phyloP scores from a whole-genome alignment of 2,329 filamentous ascomycete genomes.

The Penicillium sp. region DNA sequence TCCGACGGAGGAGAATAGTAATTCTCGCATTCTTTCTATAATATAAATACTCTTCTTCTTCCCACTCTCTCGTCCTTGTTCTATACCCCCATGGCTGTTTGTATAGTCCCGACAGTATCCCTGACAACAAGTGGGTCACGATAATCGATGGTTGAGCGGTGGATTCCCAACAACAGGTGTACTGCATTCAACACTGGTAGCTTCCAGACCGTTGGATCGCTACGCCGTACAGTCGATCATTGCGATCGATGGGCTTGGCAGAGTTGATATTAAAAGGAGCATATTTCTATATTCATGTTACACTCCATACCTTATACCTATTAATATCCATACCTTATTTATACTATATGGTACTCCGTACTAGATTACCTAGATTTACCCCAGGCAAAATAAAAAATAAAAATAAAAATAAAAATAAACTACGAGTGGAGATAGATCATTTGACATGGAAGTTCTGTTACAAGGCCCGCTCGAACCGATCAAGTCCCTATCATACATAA shows the following conservation, averaged over 20 bases:
- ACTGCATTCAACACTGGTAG: conserved; percentile 27
- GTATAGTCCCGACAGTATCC: neutral
- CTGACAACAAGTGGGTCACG: conserved; percentile 16
- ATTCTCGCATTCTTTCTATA: too few species aligned
- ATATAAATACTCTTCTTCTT: neutral
- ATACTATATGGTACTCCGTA: too few species aligned
- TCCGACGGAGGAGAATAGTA: neutral
- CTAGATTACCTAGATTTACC: too few species aligned
- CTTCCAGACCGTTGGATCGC: conserved; percentile 19
- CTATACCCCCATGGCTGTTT: too few species aligned
- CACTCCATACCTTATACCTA: too few species aligned
- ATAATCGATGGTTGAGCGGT: conserved; percentile 22
- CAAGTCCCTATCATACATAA: conserved; percentile 43
- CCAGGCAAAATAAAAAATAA: too few species aligned
- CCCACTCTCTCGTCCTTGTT: neutral
- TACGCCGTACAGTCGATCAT: conserved; percentile 6
- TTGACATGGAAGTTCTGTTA: conserved; percentile 36
- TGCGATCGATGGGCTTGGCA: too few species aligned
- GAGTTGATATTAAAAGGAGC: too few species aligned
- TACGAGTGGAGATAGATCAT: conserved; percentile 12
- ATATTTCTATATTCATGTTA: too few species aligned
- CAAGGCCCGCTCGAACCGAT: conserved; percentile 40
- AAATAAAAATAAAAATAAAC: neutral
- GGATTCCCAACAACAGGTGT: conserved; percentile 27
- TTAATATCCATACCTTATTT: too few species aligned